Conservation (phyloP, 768 basidiomycete genomes). For the Paxillus involutus region DNA sequence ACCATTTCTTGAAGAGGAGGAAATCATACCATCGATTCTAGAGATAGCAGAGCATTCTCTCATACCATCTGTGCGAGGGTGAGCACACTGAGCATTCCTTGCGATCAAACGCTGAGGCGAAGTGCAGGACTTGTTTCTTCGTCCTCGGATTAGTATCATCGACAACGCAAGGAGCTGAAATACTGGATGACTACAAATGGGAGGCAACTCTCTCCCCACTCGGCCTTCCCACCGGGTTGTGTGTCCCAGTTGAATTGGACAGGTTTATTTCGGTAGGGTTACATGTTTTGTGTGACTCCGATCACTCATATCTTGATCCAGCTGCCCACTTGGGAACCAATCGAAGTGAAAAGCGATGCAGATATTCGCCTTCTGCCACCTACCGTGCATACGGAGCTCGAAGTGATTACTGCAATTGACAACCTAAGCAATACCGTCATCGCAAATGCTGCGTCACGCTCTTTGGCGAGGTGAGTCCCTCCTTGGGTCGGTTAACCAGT, state of each 20-base stretch:
- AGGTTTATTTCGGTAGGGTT: constrained; percentile 69
- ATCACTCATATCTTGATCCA: constrained; percentile 29
- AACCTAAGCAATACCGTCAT: constrained; percentile 96
- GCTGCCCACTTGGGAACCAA: constrained; percentile 69
- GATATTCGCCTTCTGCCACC: constrained; percentile 61
- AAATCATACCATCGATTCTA: constrained; percentile 85
- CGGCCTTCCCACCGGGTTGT: constrained; percentile 86
- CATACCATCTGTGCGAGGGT: constrained; percentile 94
- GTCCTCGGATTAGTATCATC: constrained; percentile 91
- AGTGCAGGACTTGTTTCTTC: constrained; percentile 87
- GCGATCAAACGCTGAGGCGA: constrained; percentile 8
- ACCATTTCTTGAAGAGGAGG: constrained; percentile 94
- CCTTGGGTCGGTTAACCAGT: not conserved
- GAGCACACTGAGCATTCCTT: constrained; percentile 25
- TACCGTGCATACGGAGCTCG: constrained; percentile 68
- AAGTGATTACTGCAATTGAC: constrained; percentile 86
- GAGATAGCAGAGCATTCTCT: constrained; percentile 89
- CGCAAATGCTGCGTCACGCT: constrained; percentile 90
- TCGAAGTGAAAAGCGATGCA: constrained; percentile 30
- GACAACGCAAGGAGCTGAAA: constrained; percentile 89
- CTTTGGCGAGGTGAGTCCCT: constrained; percentile 69
- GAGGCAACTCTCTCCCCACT: constrained; percentile 86
- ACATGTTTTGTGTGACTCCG: not conserved
- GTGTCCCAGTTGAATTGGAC: constrained; percentile 82
- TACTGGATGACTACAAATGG: constrained; percentile 92